A percentile compares a stretch with the other conserved stretches of the same genome.
phyloP scores from a whole-genome alignment of 2,329 filamentous ascomycete species.

The Botrytis squamosa region DNA sequence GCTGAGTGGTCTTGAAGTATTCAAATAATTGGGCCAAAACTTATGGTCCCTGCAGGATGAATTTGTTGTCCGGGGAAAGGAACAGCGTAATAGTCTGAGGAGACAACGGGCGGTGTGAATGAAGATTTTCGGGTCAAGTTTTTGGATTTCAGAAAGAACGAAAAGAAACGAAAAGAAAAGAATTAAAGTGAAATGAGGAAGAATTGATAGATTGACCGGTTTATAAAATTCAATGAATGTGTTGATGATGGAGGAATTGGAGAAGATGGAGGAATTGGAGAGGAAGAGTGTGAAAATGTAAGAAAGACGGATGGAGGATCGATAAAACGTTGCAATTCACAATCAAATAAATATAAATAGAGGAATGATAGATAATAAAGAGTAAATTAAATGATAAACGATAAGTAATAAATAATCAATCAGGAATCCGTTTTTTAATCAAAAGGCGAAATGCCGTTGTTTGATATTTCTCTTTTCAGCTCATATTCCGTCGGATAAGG shows the following conservation, averaged over 20 bases:
- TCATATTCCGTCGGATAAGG: constrained; percentile 4
- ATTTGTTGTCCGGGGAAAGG: constrained; percentile 4
- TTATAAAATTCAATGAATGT: background rate
- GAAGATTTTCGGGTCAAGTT: background rate
- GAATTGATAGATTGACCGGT: background rate
- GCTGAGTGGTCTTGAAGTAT: background rate
- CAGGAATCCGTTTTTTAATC: background rate
- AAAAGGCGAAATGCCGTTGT: background rate
- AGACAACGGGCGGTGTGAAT: constrained; percentile 11
- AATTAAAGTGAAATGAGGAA: too few species aligned
- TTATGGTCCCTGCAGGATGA: constrained; percentile 14
- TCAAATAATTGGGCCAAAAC: constrained; percentile 5
- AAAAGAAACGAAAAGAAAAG: background rate
- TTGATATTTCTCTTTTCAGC: constrained; percentile 1
- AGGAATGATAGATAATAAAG: background rate
- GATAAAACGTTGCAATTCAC: background rate
- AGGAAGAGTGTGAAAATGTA: background rate
- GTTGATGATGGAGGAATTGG: background rate
- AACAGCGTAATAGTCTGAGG: background rate
- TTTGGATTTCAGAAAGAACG: background rate
- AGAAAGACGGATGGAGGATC: background rate
- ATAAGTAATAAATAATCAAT: background rate
- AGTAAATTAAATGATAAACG: background rate
- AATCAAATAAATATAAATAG: too few species aligned
- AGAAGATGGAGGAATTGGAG: background rate